Conservation (phyloP, 306 rosid genomes). For the Styphnolobium japonicum region DNA sequence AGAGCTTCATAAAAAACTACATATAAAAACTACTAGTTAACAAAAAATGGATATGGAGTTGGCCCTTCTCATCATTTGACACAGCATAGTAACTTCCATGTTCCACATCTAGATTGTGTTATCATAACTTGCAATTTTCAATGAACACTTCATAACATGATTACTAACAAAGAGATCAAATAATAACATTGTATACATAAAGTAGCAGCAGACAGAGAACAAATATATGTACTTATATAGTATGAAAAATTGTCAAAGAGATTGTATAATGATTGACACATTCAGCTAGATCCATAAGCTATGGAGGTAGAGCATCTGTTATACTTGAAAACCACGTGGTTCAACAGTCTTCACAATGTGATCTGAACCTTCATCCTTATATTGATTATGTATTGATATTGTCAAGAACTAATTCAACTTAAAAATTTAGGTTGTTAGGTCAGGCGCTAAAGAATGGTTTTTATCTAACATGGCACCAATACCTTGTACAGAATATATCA, state of each 20-base stretch:
- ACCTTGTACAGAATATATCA: background rate
- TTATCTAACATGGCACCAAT: background rate
- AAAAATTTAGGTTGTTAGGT: background rate
- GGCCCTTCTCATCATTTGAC: background rate
- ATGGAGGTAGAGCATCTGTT: too few species aligned
- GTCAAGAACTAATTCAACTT: background rate
- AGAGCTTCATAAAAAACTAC: background rate
- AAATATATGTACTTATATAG: background rate
- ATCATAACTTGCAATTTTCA: background rate
- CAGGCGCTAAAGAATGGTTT: background rate
- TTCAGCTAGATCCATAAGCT: background rate
- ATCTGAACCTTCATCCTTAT: background rate
- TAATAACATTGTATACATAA: background rate
- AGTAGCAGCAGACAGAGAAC: background rate
- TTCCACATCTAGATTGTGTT: background rate
- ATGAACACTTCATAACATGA: background rate
- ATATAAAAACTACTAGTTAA: background rate
- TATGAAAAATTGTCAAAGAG: background rate
- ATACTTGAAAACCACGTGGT: too few species aligned
- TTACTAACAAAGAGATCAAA: background rate
- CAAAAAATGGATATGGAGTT: background rate
- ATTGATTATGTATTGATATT: background rate
- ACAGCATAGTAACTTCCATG: background rate
- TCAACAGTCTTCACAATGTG: background rate
- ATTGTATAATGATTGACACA: background rate